Conservation (phyloP, 2,329 filamentous ascomycete genomes). For the Dendrostoma leiphaemia region DNA sequence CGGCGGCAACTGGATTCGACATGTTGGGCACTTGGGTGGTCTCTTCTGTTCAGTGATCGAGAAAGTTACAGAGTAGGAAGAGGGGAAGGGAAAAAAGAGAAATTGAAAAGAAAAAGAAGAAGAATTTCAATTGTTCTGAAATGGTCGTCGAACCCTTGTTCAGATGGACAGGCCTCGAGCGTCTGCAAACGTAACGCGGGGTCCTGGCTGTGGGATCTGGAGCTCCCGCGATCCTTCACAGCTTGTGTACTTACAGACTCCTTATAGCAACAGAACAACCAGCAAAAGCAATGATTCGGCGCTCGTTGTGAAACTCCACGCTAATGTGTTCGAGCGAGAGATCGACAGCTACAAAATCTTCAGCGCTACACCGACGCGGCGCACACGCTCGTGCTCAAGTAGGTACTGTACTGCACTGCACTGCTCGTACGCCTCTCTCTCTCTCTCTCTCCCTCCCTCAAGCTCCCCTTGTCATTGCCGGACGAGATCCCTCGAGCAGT, state of each 20-base stretch:
- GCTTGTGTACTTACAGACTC: too few species aligned
- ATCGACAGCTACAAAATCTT: too few species aligned
- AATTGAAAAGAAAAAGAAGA: too few species aligned
- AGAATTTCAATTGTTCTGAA: too few species aligned
- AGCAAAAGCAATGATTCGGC: neutral
- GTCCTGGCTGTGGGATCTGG: neutral
- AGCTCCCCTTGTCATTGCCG: neutral
- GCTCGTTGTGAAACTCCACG: neutral
- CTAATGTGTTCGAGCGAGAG: too few species aligned
- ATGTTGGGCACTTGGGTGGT: slow-evolving; percentile 5
- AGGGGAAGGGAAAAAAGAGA: neutral
- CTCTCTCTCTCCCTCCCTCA: too few species aligned
- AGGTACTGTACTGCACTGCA: too few species aligned
- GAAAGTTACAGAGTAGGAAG: neutral
- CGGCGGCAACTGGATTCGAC: slow-evolving; percentile 28
- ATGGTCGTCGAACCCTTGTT: neutral
- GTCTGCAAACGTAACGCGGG: neutral
- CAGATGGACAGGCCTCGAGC: neutral
- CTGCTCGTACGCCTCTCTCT: too few species aligned
- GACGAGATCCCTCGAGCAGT: neutral
- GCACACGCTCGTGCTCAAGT: too few species aligned
- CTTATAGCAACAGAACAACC: neutral
- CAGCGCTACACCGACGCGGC: too few species aligned
- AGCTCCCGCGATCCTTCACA: neutral
- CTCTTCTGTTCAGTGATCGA: too few species aligned